These are phyloP conservation scores for Ascochyta rabiei DNA, from an alignment of 2,329 filamentous ascomycete genomes.

Conservation along the genomic window DNA sequence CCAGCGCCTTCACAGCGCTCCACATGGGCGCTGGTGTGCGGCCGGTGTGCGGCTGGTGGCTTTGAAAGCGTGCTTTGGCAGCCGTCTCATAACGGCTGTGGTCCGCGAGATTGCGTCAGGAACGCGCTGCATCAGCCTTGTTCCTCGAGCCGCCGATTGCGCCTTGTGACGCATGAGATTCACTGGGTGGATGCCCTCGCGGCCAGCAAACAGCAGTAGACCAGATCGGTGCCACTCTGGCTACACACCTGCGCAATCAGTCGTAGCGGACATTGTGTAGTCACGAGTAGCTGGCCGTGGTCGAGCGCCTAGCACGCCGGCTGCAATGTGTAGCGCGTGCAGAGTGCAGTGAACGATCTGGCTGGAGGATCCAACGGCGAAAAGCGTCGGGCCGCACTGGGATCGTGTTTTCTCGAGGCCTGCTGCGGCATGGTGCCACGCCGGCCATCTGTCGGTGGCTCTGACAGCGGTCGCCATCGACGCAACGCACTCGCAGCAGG, in stretches of 20 bases:
- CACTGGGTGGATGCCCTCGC: conserved; percentile 24
- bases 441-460: conserved; percentile 33
- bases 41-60: conserved; percentile 32
- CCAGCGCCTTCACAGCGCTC: conserved; percentile 20
- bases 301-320: conserved; percentile 37
- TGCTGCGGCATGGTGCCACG: conserved; percentile 36
- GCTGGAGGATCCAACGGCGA: conserved; percentile 44
- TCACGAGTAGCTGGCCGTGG: conserved; percentile 11
- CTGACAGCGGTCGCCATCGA: conserved; percentile 40
- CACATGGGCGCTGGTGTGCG: conserved; percentile 31
- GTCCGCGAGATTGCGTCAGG: conserved; percentile 51
- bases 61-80: conserved; percentile 33
- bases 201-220: conserved; percentile 32
- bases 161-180: conserved; percentile 43
- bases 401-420: conserved; percentile 47
- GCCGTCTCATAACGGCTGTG: conserved; percentile 46
- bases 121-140: conserved; percentile 51
- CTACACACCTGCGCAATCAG: conserved; percentile 47
- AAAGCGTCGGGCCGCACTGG: conserved; percentile 49
- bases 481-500: conserved; percentile 28
- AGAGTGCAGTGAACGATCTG: conserved; percentile 41
- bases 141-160: conserved; percentile 45
- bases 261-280: conserved; percentile 27
- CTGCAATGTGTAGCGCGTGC: conserved; percentile 29
- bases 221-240: conserved; percentile 32